Conservation (phyloP, 768 basidiomycete species). For the Rhodotorula babjevae region DNA sequence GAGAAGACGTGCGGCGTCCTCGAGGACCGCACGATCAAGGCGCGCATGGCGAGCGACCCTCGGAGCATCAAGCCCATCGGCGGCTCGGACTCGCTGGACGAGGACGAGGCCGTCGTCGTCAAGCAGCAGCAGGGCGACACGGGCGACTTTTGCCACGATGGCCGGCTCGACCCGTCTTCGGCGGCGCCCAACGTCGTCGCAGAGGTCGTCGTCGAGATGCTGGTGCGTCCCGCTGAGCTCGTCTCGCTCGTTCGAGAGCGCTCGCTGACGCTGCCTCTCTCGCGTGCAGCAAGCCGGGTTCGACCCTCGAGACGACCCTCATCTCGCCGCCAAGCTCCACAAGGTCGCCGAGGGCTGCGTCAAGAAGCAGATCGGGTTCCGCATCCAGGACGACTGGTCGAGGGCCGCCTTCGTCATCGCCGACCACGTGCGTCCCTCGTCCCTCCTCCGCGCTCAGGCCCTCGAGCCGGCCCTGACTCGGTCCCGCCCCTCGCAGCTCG, state of each 20-base stretch:
- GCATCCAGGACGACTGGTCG: conserved; percentile 18
- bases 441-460: neutral
- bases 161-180: conserved; percentile 7
- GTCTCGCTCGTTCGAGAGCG: too few species aligned
- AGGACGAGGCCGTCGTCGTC: neutral
- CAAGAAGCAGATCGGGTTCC: conserved; percentile 7
- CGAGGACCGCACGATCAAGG: conserved; percentile 20
- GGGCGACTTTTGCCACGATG: conserved; percentile 21
- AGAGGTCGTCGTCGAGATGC: conserved; percentile 31
- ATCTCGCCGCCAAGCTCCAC: conserved; percentile 21
- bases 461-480: too few species aligned
- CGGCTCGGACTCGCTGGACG: neutral
- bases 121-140: neutral
- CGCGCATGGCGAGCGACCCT: conserved; percentile 13
- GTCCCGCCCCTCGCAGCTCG: too few species aligned
- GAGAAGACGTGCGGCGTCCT: conserved; percentile 13
- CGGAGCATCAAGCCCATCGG: neutral
- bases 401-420: conserved; percentile 30
- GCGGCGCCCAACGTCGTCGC: conserved; percentile 28
- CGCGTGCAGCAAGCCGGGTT: conserved; percentile 25
- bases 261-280: neutral
- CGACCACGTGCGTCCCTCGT: conserved; percentile 13
- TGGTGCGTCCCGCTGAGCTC: conserved; percentile 1
- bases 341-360: neutral
- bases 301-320: conserved; percentile 11